These are phyloP conservation scores for Yamadazyma kitorensis DNA, from an alignment of 805 yeast genomes.

Conservation along the genomic window DNA sequence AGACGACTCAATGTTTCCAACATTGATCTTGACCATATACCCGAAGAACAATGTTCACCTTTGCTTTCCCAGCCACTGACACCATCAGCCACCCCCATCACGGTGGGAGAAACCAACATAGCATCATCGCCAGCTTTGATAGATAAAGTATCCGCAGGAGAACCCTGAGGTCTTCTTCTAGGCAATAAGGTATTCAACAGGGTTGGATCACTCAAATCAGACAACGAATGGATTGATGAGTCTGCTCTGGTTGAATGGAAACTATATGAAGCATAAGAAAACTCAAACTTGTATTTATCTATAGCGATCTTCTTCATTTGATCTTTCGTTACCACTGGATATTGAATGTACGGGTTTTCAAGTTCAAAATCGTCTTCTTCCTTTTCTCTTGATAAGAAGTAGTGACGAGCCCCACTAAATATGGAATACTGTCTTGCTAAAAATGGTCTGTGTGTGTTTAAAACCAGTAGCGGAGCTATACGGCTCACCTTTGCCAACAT, in stretches of 20 bases:
- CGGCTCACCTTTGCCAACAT: no score
- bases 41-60: slow-evolving; percentile 41
- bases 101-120: slow-evolving; percentile 51
- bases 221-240: slow-evolving; percentile 46
- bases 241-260: slow-evolving; percentile 40
- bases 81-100: slow-evolving; percentile 56
- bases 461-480: no score
- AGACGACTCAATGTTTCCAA: slow-evolving; percentile 48
- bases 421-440: slow-evolving; percentile 5
- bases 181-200: slow-evolving; percentile 45
- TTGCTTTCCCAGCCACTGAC: slow-evolving; percentile 55
- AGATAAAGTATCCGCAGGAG: slow-evolving; percentile 50
- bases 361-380: slow-evolving; percentile 21
- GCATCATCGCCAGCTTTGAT: slow-evolving; percentile 58
- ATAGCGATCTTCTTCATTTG: slow-evolving; percentile 35
- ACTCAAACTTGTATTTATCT: slow-evolving; percentile 43
- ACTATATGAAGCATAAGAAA: slow-evolving; percentile 44
- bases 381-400: slow-evolving; percentile 18
- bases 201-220: slow-evolving; percentile 50
- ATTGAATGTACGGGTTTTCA: slow-evolving; percentile 36
- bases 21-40: slow-evolving; percentile 53
- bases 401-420: slow-evolving; percentile 19
- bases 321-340: slow-evolving; percentile 39
- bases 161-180: slow-evolving; percentile 49
- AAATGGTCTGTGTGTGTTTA: no score